Evolutionary conservation across 306 rosid genomes (phyloP).

Genomic region (Cucurbita maxima): DNA sequence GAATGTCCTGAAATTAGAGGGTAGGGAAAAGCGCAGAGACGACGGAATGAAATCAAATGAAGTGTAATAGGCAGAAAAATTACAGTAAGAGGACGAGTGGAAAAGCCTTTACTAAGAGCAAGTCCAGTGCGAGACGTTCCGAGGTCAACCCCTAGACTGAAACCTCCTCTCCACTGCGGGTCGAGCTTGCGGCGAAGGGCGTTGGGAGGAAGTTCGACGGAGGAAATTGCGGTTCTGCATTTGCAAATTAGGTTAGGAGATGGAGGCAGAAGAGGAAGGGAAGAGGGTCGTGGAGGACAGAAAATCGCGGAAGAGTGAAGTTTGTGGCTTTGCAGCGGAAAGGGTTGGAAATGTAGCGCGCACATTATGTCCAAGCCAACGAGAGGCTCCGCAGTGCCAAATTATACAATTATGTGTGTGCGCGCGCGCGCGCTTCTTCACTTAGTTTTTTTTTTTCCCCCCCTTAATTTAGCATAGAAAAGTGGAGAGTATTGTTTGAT

Average conservation of each 20-base stretch:
- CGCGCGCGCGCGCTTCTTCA: too few relatives aligned
- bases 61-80: background rate
- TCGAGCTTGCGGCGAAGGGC: conserved; percentile 53
- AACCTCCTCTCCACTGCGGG: conserved; percentile 71
- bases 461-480: too few relatives aligned
- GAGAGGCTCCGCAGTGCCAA: too few relatives aligned
- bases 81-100: conserved; percentile 66
- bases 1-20: background rate
- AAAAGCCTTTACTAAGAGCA: conserved; percentile 80
- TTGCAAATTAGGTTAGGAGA: background rate
- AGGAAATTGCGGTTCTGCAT: conserved; percentile 10
- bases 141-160: conserved; percentile 75
- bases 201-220: conserved; percentile 57
- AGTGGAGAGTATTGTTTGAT: too few relatives aligned
- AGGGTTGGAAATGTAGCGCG: background rate
- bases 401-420: too few relatives aligned
- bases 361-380: background rate
- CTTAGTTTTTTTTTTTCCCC: too few relatives aligned
- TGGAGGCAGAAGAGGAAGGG: background rate
- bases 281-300: background rate
- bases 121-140: conserved; percentile 78
- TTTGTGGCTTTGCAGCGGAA: background rate
- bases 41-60: background rate
- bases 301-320: background rate
- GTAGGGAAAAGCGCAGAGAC: background rate